Evolutionary conservation across 2,329 filamentous ascomycete species (phyloP).

Genomic region (Pseudogymnoascus sp.): DNA sequence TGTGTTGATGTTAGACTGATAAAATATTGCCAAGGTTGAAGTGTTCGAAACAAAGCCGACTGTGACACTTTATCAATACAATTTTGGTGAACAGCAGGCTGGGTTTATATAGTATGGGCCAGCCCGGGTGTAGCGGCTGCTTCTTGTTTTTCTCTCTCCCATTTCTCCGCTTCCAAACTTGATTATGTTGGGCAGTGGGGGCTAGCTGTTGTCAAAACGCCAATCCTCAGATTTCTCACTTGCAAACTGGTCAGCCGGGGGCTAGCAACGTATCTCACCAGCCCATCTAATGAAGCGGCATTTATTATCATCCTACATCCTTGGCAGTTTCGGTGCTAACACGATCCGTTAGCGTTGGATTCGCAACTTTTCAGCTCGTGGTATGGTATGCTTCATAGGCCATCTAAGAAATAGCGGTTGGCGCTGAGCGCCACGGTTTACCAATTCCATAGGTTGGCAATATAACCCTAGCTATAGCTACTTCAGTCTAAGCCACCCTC

Average conservation of each 20-base stretch:
- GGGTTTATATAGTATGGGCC: not conserved
- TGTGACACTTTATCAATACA: not conserved
- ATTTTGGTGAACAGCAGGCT: not conserved
- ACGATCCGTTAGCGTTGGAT: not conserved
- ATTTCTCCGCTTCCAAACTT: not conserved
- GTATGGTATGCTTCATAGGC: not conserved
- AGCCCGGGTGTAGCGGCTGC: not conserved
- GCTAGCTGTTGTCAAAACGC: not conserved
- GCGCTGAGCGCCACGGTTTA: not conserved
- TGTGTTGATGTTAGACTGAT: not conserved
- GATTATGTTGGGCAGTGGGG: not conserved
- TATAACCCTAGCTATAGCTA: not conserved
- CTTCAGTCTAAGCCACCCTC: not conserved
- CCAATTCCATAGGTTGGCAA: not conserved
- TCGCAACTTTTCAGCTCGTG: not conserved
- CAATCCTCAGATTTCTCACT: not conserved
- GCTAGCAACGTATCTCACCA: not conserved
- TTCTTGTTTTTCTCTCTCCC: not conserved
- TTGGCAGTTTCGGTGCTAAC: not conserved
- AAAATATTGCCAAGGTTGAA: not conserved
- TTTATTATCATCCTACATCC: not conserved
- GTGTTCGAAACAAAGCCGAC: not conserved
- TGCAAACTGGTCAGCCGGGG: not conserved
- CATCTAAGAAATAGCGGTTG: not conserved
- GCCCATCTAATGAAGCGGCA: not conserved